These are phyloP conservation scores for Actinomortierella ambigua DNA, from an alignment of 371 early-diverging fungal species.

Conservation along the genomic window DNA sequence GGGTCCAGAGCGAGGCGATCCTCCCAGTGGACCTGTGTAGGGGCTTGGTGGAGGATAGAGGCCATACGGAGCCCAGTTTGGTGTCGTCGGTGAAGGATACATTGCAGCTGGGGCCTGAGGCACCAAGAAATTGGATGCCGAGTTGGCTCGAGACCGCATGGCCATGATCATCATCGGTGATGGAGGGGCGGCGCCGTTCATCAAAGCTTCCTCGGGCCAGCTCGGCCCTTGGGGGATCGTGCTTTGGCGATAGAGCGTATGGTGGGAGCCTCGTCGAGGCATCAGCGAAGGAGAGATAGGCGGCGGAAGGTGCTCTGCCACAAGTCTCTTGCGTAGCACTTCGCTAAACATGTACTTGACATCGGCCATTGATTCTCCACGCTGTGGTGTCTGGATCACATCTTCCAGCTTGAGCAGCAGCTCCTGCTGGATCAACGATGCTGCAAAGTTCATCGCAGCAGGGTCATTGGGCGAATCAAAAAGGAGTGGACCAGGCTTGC, in stretches of 20 bases:
- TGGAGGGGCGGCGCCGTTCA: slow-evolving; percentile 12
- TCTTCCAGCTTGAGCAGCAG: slow-evolving; percentile 44
- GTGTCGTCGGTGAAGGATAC: slow-evolving; percentile 22
- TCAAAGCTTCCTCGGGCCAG: slow-evolving; percentile 3
- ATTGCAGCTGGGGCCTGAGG: slow-evolving; percentile 36
- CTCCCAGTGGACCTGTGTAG: not conserved
- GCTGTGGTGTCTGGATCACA: slow-evolving; percentile 35
- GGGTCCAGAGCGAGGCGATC: slow-evolving; percentile 33
- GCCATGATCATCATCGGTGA: slow-evolving; percentile 43
- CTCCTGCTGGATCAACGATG: slow-evolving; percentile 43
- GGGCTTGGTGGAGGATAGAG: no score
- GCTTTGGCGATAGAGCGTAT: slow-evolving; percentile 7
- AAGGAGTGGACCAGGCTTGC: slow-evolving; percentile 36
- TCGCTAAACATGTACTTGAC: slow-evolving; percentile 42
- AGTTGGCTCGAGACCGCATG: slow-evolving; percentile 42
- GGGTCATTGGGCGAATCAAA: slow-evolving; percentile 42
- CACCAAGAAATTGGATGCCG: slow-evolving; percentile 29
- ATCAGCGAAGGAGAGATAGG: not conserved
- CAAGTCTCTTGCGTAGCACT: slow-evolving; percentile 38
- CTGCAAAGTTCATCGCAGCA: slow-evolving; percentile 45
- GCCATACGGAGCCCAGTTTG: slow-evolving; percentile 27
- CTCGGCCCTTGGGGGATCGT: slow-evolving; percentile 11
- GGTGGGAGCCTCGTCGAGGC: not conserved
- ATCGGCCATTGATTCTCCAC: slow-evolving; percentile 40
- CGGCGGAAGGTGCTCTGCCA: slow-evolving; percentile 28